phyloP scores from a whole-genome alignment of 2,329 filamentous ascomycete genomes.

The Gaeumannomyces sp. region DNA sequence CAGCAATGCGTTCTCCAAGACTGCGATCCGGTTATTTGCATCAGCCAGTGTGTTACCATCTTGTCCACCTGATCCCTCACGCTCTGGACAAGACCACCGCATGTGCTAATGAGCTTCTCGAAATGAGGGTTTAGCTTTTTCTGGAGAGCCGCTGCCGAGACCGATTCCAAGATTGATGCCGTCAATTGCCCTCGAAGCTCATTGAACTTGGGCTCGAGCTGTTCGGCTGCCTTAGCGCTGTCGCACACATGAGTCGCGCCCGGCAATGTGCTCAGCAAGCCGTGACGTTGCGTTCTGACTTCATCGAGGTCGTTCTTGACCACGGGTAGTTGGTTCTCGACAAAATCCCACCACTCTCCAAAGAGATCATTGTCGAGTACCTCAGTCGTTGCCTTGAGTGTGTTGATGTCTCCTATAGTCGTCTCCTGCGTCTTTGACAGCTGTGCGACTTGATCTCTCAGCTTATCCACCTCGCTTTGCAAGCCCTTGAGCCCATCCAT shows the following conservation, averaged over 20 bases:
- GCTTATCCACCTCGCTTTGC: background rate
- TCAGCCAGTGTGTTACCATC: background rate
- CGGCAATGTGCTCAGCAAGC: too few relatives aligned
- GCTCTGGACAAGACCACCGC: background rate
- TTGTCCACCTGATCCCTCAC: background rate
- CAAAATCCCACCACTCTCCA: background rate
- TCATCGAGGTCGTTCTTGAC: background rate
- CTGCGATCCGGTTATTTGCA: background rate
- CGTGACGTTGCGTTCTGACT: background rate
- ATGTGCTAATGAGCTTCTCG: background rate
- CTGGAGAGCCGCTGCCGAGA: background rate
- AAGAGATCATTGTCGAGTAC: background rate
- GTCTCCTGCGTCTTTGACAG: background rate
- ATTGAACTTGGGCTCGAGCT: background rate
- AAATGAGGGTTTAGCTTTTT: background rate
- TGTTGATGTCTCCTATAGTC: too few relatives aligned
- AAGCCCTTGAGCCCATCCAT: background rate
- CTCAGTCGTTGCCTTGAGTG: background rate
- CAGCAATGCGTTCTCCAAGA: background rate
- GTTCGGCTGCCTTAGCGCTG: background rate
- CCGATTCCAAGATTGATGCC: background rate
- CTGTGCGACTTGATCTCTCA: background rate
- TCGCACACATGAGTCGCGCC: background rate
- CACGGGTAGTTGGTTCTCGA: background rate
- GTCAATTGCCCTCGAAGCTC: background rate